Conservation (phyloP, 192 early-diverging fungal species). For the Coemansia sp. region DNA sequence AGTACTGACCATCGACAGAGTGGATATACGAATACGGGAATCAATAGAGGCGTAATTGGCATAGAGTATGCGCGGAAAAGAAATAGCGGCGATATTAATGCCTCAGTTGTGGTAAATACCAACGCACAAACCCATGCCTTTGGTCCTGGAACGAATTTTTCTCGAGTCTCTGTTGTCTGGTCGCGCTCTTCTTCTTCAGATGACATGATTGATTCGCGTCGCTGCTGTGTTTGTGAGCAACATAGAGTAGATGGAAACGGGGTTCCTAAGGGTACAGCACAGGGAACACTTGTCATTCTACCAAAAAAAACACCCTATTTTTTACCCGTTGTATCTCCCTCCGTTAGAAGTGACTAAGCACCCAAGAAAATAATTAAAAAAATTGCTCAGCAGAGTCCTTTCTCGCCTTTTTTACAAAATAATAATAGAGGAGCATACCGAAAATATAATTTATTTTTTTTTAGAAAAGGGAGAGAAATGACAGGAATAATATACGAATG, state of each 20-base stretch:
- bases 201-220: too few species aligned
- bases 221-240: too few species aligned
- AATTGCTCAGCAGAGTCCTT: neutral
- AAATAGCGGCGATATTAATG: conserved; percentile 39
- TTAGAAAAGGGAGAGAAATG: neutral
- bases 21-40: conserved; percentile 41
- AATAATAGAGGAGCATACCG: neutral
- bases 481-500: too few species aligned
- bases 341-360: neutral
- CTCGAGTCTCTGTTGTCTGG: too few species aligned
- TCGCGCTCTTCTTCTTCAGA: too few species aligned
- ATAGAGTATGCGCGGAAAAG: conserved; percentile 45
- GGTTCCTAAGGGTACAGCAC: too few species aligned
- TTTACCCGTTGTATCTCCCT: neutral
- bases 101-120: conserved; percentile 27
- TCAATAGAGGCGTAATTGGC: conserved; percentile 38
- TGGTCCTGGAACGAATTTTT: conserved; percentile 21
- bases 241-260: too few species aligned
- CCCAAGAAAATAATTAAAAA: neutral
- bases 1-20: conserved; percentile 16
- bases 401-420: neutral
- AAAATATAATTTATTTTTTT: neutral
- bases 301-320: neutral
- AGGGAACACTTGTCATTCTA: too few species aligned
- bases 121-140: conserved; percentile 39